These are phyloP conservation scores for Austroboletus novae-zelandiae DNA, from an alignment of 1,284 basidiomycete genomes.

Conservation along the genomic window DNA sequence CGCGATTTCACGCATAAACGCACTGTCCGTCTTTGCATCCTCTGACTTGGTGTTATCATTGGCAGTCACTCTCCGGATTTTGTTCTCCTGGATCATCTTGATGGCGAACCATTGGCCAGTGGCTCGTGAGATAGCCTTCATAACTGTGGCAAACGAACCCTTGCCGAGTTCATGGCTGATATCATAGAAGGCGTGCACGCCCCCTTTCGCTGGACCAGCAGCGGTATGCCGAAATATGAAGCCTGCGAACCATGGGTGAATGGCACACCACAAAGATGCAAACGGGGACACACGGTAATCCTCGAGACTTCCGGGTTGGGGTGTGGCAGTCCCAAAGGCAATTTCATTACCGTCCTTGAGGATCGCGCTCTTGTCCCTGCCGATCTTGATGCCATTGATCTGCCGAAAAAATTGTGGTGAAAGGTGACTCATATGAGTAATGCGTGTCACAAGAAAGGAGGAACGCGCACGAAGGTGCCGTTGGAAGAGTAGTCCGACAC, in stretches of 20 bases:
- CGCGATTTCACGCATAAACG: slow-evolving; percentile 73
- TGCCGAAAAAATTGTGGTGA: slow-evolving; percentile 28
- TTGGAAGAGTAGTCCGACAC: slow-evolving; percentile 79
- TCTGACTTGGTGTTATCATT: slow-evolving; percentile 27
- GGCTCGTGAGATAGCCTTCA: slow-evolving; percentile 60
- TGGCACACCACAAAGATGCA: slow-evolving; percentile 3
- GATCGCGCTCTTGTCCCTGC: slow-evolving; percentile 53
- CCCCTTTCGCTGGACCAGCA: slow-evolving; percentile 43
- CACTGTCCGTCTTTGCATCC: slow-evolving; percentile 22
- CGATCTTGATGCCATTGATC: slow-evolving; percentile 73
- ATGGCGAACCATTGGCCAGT: slow-evolving; percentile 68
- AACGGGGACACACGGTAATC: slow-evolving; percentile 39
- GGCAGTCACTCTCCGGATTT: slow-evolving; percentile 36
- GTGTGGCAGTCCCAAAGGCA: slow-evolving; percentile 63
- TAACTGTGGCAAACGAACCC: slow-evolving; percentile 79
- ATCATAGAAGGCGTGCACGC: slow-evolving; percentile 65
- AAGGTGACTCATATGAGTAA: slow-evolving; percentile 7
- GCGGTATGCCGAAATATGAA: slow-evolving; percentile 56
- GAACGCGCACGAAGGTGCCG: slow-evolving; percentile 73
- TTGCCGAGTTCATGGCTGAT: slow-evolving; percentile 67
- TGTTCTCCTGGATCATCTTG: slow-evolving; percentile 68
- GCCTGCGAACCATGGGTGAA: slow-evolving; percentile 29
- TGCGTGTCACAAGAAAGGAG: not conserved
- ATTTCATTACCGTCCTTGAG: slow-evolving; percentile 81
- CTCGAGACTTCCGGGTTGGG: slow-evolving; percentile 37